Evolutionary conservation across 192 early-diverging fungal genomes (phyloP), one percentile per base, ranked within the genome.

Genomic region (Cladochytrium replicatum): DNA sequence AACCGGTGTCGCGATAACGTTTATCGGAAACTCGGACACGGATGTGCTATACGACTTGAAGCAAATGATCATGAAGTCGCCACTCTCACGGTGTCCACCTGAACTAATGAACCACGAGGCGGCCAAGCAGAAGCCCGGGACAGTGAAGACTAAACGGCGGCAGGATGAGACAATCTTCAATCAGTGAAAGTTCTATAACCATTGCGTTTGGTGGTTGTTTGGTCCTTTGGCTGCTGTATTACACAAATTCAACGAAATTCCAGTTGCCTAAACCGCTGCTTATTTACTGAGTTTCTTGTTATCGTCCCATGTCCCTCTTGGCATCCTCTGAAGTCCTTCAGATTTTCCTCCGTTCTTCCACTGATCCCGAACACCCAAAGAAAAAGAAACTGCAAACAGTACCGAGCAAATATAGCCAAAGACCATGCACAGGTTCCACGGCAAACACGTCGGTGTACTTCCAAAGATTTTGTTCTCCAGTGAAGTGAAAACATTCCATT

Each of bases 41-140:
- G 92, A 91, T 50, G 91, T 96, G 37, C 78, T 86, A 59, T 89
- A 84, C 58, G 86, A 90, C 58, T 65, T 90, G 30, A 82, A 83
- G 54, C 70, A 78, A 52, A 77, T 85, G 75, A 46, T 88, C 4
- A 50, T 64, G 31, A 89, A 90, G 54, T 89, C 86, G 21, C 66
- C 77, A 0, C 54, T 91, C 5, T 86, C 86, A 4, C 77, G 69
- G 2, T 73, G 85, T 23, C 93, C 93, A 32, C 83, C 73, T 0
- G 94, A 94, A 62, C 70, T 99, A 17, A 78, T 85, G 2, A 76
- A 66, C 41, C 91, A 95, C 58, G 71, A 71, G 54, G 68, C 51
- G 6, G 39, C 51, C 24, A 9, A 29, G 44, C 39, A 38, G 19
- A 53, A 50, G 48, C 74, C 75, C 3, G 83, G 81, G 21, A 50